These are phyloP conservation scores for Mycena metata DNA, from an alignment of 768 basidiomycete species.

Conservation along the genomic window DNA sequence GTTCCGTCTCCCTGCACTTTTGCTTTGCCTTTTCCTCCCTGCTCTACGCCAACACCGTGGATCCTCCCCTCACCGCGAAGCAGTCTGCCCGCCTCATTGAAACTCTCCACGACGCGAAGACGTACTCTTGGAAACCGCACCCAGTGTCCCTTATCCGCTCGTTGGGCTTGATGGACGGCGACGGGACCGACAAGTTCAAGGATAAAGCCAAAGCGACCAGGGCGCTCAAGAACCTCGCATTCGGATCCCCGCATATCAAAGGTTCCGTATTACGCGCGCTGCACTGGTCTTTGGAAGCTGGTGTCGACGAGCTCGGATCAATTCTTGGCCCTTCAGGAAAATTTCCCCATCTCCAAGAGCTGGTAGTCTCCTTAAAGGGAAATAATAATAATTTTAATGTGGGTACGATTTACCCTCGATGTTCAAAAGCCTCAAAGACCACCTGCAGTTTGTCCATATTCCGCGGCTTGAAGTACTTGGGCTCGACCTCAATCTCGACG, in stretches of 20 bases:
- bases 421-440: no score
- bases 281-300: slow-evolving; percentile 16
- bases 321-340: slow-evolving; percentile 1
- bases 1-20: slow-evolving; percentile 25
- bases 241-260: background rate
- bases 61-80: background rate
- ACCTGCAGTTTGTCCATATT: slow-evolving; percentile 10
- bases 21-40: background rate
- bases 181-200: background rate
- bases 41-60: slow-evolving; percentile 16
- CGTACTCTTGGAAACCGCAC: slow-evolving; percentile 1
- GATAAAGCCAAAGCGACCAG: background rate
- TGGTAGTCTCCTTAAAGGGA: background rate
- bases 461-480: slow-evolving; percentile 1
- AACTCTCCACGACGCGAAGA: slow-evolving; percentile 7
- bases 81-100: slow-evolving; percentile 10
- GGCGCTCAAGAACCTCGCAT: background rate
- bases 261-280: slow-evolving; percentile 6
- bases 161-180: background rate
- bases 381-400: slow-evolving; percentile 14
- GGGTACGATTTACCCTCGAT: background rate
- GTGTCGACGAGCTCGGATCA: slow-evolving; percentile 15
- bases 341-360: slow-evolving; percentile 21
- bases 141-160: slow-evolving; percentile 1
- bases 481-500: no score